Evolutionary conservation across 2,329 filamentous ascomycete genomes (phyloP), one percentile per base, ranked within the genome.

Genomic region (Sporothrix variecibatus): DNA sequence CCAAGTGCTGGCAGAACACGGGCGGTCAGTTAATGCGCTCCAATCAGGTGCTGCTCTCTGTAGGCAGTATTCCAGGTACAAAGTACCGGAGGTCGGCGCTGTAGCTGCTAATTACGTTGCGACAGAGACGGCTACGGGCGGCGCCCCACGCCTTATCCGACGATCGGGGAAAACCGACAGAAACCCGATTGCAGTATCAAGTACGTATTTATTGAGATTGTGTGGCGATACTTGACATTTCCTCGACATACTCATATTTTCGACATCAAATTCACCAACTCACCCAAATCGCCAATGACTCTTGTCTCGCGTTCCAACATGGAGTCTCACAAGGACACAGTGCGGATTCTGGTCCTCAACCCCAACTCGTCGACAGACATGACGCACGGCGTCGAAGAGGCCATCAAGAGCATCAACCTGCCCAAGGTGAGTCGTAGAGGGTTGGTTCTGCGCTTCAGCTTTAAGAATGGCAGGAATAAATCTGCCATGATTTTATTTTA

Each of bases 321-420:
- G 70, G 69, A n/a, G 31, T 31, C 58, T 26, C 8, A 38, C 9
- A 38, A 38, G 40, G 28, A 46, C 43, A 64, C 67, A 38, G 62
- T 75, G 76, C 86, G 81, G 76, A 89, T 95, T 76, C 86, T 95
- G 56, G 85, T 95, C 75, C 86, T 95, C 78, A 95, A 96, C 79
- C 93, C 93, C 46, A 96, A 96, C 83, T 94, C 92, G 2, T 94
- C 91, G 0, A 78, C 83, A 73, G 84, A 86, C 73, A 95, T 95
- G 93, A 95, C 93, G 12, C 84, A 89, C 7, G 89, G 87, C 34
- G 85, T 95, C 78, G 86, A 86, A 73, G 79, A 82, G 65, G 83
- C 86, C 68, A 84, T 90, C 74, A 81, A 83, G 60, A 79, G 81
- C 72, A 79, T 87, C 76, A 77, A 82, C 40, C 77, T 86, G 3